Conservation (phyloP, 495 filamentous ascomycete species). For the Echria macrotheca region DNA sequence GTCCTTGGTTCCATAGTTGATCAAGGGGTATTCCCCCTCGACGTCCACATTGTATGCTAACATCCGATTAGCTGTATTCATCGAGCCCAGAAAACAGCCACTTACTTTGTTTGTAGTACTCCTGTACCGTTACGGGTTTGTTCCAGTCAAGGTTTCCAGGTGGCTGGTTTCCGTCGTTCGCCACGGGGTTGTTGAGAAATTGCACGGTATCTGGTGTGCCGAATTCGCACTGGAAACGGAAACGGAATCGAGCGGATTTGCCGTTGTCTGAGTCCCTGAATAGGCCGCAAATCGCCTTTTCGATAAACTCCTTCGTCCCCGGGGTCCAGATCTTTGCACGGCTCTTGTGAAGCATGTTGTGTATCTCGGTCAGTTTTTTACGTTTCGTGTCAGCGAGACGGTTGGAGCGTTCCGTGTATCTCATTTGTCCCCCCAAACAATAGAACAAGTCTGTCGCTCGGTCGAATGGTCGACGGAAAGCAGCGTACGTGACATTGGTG, state of each 20-base stretch:
- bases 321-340: conserved; percentile 31
- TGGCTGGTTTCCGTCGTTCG: background rate
- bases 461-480: no score
- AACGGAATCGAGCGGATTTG: background rate
- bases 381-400: no score
- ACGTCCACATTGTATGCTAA: conserved; percentile 30
- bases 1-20: conserved; percentile 60
- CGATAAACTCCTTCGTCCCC: background rate
- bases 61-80: background rate
- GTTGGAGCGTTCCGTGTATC: background rate
- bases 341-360: conserved; percentile 1
- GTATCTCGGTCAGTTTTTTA: conserved; percentile 19
- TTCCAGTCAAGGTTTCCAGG: conserved; percentile 16
- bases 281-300: background rate
- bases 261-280: background rate
- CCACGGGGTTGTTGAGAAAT: background rate
- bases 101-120: conserved; percentile 32
- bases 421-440: conserved; percentile 21
- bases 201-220: no score
- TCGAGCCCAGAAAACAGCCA: background rate
- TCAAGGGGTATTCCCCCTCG: conserved; percentile 48
- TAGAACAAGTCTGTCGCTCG: conserved; percentile 4
- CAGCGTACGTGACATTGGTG: conserved; percentile 46
- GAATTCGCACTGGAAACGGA: background rate
- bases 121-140: conserved; percentile 24